phyloP scores from a whole-genome alignment of 345 rosid genomes.

The Populus deltoides region DNA sequence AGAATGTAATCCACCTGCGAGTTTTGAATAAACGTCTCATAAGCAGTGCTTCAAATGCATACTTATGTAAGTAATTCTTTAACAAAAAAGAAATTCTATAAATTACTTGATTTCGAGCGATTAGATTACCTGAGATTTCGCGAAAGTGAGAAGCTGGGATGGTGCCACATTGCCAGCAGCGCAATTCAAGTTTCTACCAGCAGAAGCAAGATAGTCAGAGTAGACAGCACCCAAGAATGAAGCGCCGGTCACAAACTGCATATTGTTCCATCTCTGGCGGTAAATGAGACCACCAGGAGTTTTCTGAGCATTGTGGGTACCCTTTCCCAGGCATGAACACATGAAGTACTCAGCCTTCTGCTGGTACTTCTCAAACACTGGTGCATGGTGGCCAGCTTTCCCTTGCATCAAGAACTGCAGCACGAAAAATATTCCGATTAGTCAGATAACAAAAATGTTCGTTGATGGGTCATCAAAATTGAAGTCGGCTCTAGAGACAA shows the following conservation, averaged over 20 bases:
- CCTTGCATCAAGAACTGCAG: slow-evolving; percentile 91
- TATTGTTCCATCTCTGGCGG: slow-evolving; percentile 91
- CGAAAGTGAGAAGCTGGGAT: slow-evolving; percentile 66
- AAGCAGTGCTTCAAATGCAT: background rate
- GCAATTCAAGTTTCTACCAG: slow-evolving; percentile 54
- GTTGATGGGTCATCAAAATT: background rate
- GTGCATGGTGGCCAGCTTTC: slow-evolving; percentile 57
- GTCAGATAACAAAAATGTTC: background rate
- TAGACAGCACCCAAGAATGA: slow-evolving; percentile 74
- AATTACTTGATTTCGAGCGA: background rate
- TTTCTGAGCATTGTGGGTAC: slow-evolving; percentile 56
- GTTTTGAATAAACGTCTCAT: background rate
- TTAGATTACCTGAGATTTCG: slow-evolving; percentile 70
- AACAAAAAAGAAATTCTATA: background rate
- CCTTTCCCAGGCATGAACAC: slow-evolving; percentile 83
- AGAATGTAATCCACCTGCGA: slow-evolving; percentile 84
- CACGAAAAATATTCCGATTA: background rate
- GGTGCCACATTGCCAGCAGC: slow-evolving; percentile 60
- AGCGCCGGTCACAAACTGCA: slow-evolving; percentile 93
- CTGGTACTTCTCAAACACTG: slow-evolving; percentile 69
- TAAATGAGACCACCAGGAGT: slow-evolving; percentile 92
- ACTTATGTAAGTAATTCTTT: background rate
- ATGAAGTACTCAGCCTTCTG: slow-evolving; percentile 86
- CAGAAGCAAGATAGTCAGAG: slow-evolving; percentile 81
- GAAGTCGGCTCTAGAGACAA: background rate